Evolutionary conservation across 305 asterid genomes (phyloP).

Genomic region (Fraxinus sp.): DNA sequence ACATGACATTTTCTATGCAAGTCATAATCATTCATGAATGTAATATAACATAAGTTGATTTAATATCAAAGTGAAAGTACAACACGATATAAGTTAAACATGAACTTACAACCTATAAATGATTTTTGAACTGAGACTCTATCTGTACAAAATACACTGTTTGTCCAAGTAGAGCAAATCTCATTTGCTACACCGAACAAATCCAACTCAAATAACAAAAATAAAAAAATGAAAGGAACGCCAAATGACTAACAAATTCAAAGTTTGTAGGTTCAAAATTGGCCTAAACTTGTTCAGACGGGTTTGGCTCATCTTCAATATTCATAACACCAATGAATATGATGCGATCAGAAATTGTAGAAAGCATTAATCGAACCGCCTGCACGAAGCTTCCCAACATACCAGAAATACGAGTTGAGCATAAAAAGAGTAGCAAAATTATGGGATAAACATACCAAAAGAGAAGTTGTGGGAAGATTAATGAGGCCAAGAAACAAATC

Average conservation of each 20-base stretch:
- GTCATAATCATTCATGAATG: not conserved
- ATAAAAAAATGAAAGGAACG: not conserved
- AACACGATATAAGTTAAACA: too few relatives aligned
- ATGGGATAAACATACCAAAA: conserved; percentile 24
- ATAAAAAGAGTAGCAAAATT: conserved; percentile 4
- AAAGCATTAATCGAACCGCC: not conserved
- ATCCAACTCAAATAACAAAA: too few relatives aligned
- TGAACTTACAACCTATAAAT: too few relatives aligned
- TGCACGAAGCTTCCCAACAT: not conserved
- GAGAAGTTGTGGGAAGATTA: conserved; percentile 21
- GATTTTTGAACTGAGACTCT: too few relatives aligned
- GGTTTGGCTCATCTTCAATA: not conserved
- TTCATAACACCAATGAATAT: not conserved
- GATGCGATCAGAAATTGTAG: not conserved
- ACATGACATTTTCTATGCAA: not conserved
- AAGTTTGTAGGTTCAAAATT: too few relatives aligned
- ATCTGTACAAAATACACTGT: too few relatives aligned
- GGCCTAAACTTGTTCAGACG: not conserved
- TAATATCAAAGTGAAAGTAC: not conserved
- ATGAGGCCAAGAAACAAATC: conserved; percentile 13
- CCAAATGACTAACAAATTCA: not conserved
- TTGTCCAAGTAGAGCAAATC: too few relatives aligned
- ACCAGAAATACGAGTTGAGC: not conserved
- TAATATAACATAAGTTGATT: too few relatives aligned
- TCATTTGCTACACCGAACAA: too few relatives aligned